phyloP scores from a whole-genome alignment of 2,329 filamentous ascomycete genomes.

The Fusarium haematococcum region DNA sequence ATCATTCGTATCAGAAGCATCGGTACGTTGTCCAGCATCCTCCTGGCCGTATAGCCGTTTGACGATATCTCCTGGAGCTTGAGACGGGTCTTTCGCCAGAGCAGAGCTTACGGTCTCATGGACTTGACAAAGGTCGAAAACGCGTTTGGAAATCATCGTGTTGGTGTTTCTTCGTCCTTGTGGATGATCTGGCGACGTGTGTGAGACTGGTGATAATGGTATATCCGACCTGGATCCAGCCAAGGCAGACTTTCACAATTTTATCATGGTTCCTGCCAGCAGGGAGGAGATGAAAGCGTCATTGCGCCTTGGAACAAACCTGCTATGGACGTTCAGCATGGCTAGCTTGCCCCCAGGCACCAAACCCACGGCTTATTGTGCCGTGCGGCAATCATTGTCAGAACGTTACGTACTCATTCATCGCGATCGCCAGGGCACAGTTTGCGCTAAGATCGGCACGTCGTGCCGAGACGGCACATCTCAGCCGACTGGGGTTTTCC shows the following conservation, averaged over 20 bases:
- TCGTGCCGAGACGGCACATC: neutral
- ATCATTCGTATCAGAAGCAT: constrained; percentile 6
- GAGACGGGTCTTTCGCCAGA: constrained; percentile 63
- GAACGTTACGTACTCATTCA: neutral
- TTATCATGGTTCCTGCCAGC: neutral
- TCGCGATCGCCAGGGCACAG: neutral
- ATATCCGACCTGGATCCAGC: neutral
- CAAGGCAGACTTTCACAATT: neutral
- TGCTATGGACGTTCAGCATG: neutral
- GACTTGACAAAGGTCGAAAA: constrained; percentile 65
- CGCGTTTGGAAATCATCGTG: constrained; percentile 47
- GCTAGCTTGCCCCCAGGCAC: neutral
- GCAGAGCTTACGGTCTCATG: constrained; percentile 68
- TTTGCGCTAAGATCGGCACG: neutral
- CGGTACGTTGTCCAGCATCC: constrained; percentile 15
- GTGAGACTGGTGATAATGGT: neutral
- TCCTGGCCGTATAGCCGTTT: constrained; percentile 63
- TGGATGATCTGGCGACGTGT: neutral
- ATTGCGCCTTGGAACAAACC: neutral
- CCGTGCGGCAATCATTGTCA: neutral
- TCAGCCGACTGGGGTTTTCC: neutral
- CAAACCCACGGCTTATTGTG: neutral
- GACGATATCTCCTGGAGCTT: constrained; percentile 66
- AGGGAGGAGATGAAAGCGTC: neutral
- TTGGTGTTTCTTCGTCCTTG: neutral